Evolutionary conservation across 2,329 filamentous ascomycete species (phyloP).

Genomic region (Colletotrichum musicola): DNA sequence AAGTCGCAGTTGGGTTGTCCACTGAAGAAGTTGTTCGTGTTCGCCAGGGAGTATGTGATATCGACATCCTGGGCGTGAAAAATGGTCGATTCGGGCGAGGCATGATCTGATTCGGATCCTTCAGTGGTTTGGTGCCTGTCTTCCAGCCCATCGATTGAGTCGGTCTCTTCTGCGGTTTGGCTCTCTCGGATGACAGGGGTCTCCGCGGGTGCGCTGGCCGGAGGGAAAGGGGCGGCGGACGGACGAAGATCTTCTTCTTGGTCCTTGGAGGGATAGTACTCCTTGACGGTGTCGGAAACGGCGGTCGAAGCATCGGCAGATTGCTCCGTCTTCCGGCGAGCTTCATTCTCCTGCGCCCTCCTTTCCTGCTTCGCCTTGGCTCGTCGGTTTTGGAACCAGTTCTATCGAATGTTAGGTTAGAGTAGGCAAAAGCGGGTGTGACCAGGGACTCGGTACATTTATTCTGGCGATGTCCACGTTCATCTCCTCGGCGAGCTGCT

Average conservation of each 20-base stretch:
- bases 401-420: conserved; percentile 62
- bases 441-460: conserved; percentile 60
- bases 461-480: conserved; percentile 73
- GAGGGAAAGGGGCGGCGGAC: conserved; percentile 51
- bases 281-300: conserved; percentile 49
- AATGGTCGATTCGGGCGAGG: conserved; percentile 33
- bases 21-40: conserved; percentile 27
- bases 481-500: conserved; percentile 71
- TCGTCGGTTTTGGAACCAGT: conserved; percentile 77
- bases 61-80: conserved; percentile 26
- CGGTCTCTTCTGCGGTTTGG: conserved; percentile 17
- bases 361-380: conserved; percentile 75
- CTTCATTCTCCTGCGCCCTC: conserved; percentile 65
- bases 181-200: conserved; percentile 2
- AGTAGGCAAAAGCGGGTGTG: not conserved
- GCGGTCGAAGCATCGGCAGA: conserved; percentile 49
- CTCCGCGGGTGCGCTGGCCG: conserved; percentile 10
- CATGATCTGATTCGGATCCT: conserved; percentile 31
- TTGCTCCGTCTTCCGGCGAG: conserved; percentile 48
- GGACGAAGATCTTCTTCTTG: conserved; percentile 53
- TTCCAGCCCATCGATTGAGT: not conserved
- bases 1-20: conserved; percentile 36
- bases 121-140: conserved; percentile 8
- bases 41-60: conserved; percentile 27
- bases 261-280: conserved; percentile 49